Conservation (phyloP, 2,329 filamentous ascomycete genomes). For the Phyllosticta citrichinensis region DNA sequence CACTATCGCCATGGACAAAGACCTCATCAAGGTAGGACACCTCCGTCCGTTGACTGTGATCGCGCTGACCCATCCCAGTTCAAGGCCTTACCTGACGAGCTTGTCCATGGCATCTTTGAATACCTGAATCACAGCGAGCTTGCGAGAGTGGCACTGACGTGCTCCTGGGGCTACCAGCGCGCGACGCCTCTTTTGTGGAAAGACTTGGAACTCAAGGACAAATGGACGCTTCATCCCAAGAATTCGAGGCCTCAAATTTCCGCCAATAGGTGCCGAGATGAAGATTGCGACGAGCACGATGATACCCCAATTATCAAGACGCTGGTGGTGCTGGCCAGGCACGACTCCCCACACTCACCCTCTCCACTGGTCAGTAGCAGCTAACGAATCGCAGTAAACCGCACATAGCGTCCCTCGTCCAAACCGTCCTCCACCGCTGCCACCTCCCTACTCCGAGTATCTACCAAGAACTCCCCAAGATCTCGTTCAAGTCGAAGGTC, state of each 20-base stretch:
- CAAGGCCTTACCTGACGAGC: slow-evolving; percentile 30
- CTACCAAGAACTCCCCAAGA: slow-evolving; percentile 32
- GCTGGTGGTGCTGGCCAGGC: slow-evolving; percentile 32
- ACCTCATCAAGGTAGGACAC: not conserved
- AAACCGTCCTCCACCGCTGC: slow-evolving; percentile 35
- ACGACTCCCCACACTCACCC: slow-evolving; percentile 5
- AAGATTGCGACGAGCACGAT: slow-evolving; percentile 24
- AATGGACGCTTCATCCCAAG: slow-evolving; percentile 21
- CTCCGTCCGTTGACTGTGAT: not conserved
- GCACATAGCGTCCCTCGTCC: slow-evolving; percentile 32
- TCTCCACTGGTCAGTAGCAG: not conserved
- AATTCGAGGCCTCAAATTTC: slow-evolving; percentile 10
- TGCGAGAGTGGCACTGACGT: slow-evolving; percentile 23
- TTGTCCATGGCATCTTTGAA: slow-evolving; percentile 30
- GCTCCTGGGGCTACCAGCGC: slow-evolving; percentile 25
- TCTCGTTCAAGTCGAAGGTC: slow-evolving; percentile 28
- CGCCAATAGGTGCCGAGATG: not conserved
- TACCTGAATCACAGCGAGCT: slow-evolving; percentile 24
- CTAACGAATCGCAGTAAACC: slow-evolving; percentile 25
- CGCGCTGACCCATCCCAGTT: not conserved
- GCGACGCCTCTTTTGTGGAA: slow-evolving; percentile 32
- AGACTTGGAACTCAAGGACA: slow-evolving; percentile 31
- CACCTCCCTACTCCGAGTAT: slow-evolving; percentile 36
- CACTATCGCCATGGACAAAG: not conserved
- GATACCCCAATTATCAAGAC: slow-evolving; percentile 36